Base-by-base conservation (phyloP, 1,284 basidiomycete species). In the Malassezia equina region DNA sequence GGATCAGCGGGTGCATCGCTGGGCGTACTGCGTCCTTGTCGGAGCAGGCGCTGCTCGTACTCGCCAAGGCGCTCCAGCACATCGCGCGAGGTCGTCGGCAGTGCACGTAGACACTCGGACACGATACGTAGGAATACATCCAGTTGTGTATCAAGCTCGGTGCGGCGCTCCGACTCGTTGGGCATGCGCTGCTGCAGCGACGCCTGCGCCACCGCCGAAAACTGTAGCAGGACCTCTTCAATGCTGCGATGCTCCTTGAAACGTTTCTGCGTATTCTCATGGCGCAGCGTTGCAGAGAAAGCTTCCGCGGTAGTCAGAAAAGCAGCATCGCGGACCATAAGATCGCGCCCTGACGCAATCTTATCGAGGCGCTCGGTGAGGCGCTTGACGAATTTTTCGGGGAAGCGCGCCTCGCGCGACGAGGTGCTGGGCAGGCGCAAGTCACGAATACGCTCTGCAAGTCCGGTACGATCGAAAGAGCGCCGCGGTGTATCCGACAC, bases 161-260 rank as follows among this genome's bases (percentile, higher is more conserved):
- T 73, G 75, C 94, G 95, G 90, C 91, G 95, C 51, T 64, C 66
- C 12, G 83, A 85, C 43, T 94, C 89, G n/a, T 77, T 78, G 82
- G 69, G 29, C 2, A 64, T 49, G 84, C 87, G 75, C 76, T 94
- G 93, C 79, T 84, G 59, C 34, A 73, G 52, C 44, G 61, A 57
- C 7, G 60, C 58, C 41, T 73, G 69, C 0, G 71, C 86, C 41
- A 89, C 84, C 2, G 90, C 88, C 13, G 91, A 90, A 69, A 95
- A 96, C 80, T 87, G 86, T 48, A 98, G 80, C 59, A 99, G 93
- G 55, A 98, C 83, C 63, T 95, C 90, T 76, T 99, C 94, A 50
- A 96, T 86, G 78, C 93, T 94, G 44, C 94, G 81, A 68, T 90
- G 91, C 75, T 95, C 90, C 75, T 90, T 89, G 82, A 96, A 85